Evolutionary conservation across 2,329 filamentous ascomycete species (phyloP).

Genomic region (Fusarium pseudograminearum): DNA sequence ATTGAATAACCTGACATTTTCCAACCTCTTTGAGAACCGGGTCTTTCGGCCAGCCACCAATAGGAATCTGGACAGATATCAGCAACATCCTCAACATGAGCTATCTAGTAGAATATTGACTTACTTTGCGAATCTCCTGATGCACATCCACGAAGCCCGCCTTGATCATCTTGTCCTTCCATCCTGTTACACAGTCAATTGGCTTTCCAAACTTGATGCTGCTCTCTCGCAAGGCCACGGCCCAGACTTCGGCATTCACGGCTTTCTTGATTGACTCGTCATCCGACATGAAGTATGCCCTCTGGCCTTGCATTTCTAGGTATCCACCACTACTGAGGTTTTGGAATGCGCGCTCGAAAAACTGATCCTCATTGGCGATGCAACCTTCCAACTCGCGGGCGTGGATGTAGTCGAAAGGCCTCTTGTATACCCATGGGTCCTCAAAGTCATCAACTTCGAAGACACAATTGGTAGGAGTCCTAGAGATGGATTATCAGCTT

Average conservation of each 20-base stretch:
- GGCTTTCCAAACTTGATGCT: slow-evolving; percentile 32
- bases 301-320: slow-evolving; percentile 26
- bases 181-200: slow-evolving; percentile 18
- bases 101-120: rapidly evolving
- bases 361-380: slow-evolving; percentile 27
- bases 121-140: slow-evolving; percentile 29
- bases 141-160: slow-evolving; percentile 29
- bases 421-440: slow-evolving; percentile 32
- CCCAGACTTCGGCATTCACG: slow-evolving; percentile 24
- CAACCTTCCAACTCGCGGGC: slow-evolving; percentile 37
- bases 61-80: slow-evolving; percentile 16
- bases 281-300: slow-evolving; percentile 26
- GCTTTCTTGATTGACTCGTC: slow-evolving; percentile 33
- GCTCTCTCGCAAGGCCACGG: slow-evolving; percentile 19
- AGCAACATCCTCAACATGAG: neutral
- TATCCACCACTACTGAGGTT: slow-evolving; percentile 29
- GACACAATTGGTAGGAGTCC: slow-evolving; percentile 27
- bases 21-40: slow-evolving; percentile 28
- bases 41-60: slow-evolving; percentile 32
- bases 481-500: rapidly evolving
- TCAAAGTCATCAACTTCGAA: slow-evolving; percentile 38
- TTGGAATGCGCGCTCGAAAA: slow-evolving; percentile 21
- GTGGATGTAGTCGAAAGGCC: slow-evolving; percentile 36
- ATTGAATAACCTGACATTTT: slow-evolving; percentile 30
- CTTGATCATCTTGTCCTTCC: slow-evolving; percentile 27